Base-by-base conservation (phyloP, 805 yeast species). In the Pichia cabralensis region DNA sequence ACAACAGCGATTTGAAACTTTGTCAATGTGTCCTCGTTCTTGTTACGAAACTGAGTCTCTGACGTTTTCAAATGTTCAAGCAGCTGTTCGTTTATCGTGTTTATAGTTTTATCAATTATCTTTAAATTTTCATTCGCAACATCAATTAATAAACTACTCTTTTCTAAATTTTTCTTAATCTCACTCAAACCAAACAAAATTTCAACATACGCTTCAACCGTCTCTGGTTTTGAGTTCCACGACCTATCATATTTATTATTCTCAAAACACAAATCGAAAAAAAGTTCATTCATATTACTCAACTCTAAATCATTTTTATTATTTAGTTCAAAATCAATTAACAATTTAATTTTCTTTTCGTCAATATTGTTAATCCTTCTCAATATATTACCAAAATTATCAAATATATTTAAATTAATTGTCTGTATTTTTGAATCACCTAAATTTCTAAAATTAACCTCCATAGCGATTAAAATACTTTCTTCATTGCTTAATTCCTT, bases 261-360 rank as follows among this genome's bases (percentile, higher is more conserved):
- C 31, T 56, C 61, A 34, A 55, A 55, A 34, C 61, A 56, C 16
- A 56, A 28, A 36, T 52, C 57, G 14, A 54, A 27, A 31, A 47
- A 48, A 22, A 52, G 50, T 2, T 37, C 19, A 2, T 30, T 30
- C 30, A 38, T 44, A 17, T 8, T 14, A 3, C 14, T 12, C 7
- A 38, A 43, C 8, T 43, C 40, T 22, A n/a, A n/a, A n/a, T 31
- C 31, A 28, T 38, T 34, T n/a, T 40, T 35, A 1, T 18, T 28
- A 18, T 21, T 27, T 6, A 48, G 23, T 4, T 56, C 54, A 23
- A 44, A 45, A 31, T 50, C 49, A 6, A 53, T 34, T 3, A 47
- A 49, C 34, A 54, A 23, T 22, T 46, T 47, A 1, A 44, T 12
- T 3, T 28, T 31, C 3, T 24, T 22, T n/a, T 47, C 42, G 5